Base-by-base conservation (phyloP, 148 eudicot species). In the Camellia lanceoleosa region DNA sequence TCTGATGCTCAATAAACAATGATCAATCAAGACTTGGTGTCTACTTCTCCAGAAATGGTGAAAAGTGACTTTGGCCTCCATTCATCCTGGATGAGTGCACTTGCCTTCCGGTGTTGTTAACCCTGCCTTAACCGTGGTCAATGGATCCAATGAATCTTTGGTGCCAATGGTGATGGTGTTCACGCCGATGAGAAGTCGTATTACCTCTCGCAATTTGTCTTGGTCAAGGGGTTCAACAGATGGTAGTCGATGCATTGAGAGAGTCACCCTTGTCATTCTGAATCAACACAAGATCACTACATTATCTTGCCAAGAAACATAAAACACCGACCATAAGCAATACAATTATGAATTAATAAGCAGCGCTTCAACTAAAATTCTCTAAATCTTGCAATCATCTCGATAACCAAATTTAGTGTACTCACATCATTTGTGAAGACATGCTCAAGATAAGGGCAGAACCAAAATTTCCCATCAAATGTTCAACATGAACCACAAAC, bases 41-140 rank as follows among this genome's bases (percentile, higher is more conserved):
- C 97, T n/a, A 92, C 87, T 66, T 94, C 98, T n/a, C 91, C 89
- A 52, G 95, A 89, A 65, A 94, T 78, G 76, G 95, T 91, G 80
- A 94, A 68, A 23, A 88, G 80, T 14, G 98, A 92, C 83, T 83
- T 92, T 1, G 97, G 97, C 19, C 89, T 89, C 87, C 93, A 90
- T 86, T 91, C 94, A 5, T 92, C 92, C 85, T 92, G 93, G 78
- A 94, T 82, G 78, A 94, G 84, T 54, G 92, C 97, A 72, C 86
- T 91, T 18, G 87, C 90, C 84, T 80, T 92, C 47, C 98, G 58
- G 82, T 83, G 83, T 90, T 94, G 88, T 92, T 82, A 47, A 94
- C 79, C 23, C 94, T 88, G 91, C 89, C 90, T 94, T 92, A 43
- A 91, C 80, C 13, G 84, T 80, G 51, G 97, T 94, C 79, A 89